Conservation (phyloP, 1,139 yeast species). For the Geotrichum bryndzae region DNA sequence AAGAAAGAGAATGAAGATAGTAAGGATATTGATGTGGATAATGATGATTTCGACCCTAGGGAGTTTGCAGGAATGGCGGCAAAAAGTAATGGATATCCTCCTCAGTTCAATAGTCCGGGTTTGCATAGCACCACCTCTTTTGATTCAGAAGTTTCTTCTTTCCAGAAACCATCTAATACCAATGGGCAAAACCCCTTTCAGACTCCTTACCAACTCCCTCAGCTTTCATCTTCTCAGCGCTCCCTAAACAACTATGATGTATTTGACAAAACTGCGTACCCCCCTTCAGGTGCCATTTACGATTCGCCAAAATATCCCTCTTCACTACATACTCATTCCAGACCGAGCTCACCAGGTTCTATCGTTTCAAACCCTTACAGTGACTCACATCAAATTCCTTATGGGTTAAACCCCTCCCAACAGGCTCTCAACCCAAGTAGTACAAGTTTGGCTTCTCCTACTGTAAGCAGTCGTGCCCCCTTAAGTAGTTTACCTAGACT, state of each 20-base stretch:
- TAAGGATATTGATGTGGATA: slow-evolving; percentile 33
- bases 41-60: slow-evolving; percentile 21
- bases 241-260: slow-evolving; percentile 15
- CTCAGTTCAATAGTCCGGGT: not conserved
- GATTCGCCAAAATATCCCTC: slow-evolving; percentile 14
- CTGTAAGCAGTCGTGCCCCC: not conserved
- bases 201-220: slow-evolving; percentile 9
- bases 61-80: slow-evolving; percentile 8
- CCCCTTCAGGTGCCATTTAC: slow-evolving; percentile 14
- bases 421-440: slow-evolving; percentile 11
- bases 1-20: slow-evolving; percentile 35
- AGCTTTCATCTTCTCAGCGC: slow-evolving; percentile 10
- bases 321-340: not conserved
- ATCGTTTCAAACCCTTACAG: slow-evolving; percentile 4
- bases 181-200: slow-evolving; percentile 9
- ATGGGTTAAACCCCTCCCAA: not conserved
- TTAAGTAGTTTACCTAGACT: not conserved
- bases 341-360: slow-evolving; percentile 15
- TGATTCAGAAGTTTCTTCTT: slow-evolving; percentile 9
- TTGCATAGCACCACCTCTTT: not conserved
- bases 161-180: slow-evolving; percentile 1
- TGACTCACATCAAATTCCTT: slow-evolving; percentile 9
- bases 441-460: slow-evolving; percentile 5
- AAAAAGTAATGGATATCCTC: slow-evolving; percentile 11
- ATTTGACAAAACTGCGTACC: slow-evolving; percentile 13